Percentiles rank a stretch among this genome's conserved stretches.
Evolutionary conservation across 129 eudicot species (phyloP).

Genomic region (Rutidosis leptorrhynchoides): DNA sequence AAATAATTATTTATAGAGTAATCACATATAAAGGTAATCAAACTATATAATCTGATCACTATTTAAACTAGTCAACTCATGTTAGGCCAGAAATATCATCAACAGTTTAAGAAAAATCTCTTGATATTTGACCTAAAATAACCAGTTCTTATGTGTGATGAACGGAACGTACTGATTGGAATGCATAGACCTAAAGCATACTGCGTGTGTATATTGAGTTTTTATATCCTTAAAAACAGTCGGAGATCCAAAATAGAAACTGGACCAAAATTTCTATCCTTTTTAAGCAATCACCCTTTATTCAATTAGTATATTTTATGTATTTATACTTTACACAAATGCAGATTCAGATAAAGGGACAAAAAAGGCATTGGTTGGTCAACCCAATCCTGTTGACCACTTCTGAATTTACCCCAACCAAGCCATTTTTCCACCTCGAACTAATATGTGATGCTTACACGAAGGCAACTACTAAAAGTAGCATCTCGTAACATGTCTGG

Average conservation of each 20-base stretch:
- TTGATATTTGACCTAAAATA: background rate
- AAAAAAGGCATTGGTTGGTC: background rate
- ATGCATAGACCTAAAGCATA: too few species aligned
- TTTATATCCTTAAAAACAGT: background rate
- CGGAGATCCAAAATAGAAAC: too few species aligned
- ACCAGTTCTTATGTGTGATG: background rate
- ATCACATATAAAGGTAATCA: background rate
- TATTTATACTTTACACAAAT: background rate
- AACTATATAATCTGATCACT: too few species aligned
- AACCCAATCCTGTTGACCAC: background rate
- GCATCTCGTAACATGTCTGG: conserved; percentile 78
- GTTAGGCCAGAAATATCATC: background rate
- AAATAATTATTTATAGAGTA: too few species aligned
- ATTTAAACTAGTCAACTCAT: background rate
- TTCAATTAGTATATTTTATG: background rate
- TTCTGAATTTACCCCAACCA: background rate
- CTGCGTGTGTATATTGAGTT: too few species aligned
- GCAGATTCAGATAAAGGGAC: background rate
- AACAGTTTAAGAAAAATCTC: too few species aligned
- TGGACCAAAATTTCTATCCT: background rate
- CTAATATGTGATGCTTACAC: conserved; percentile 45
- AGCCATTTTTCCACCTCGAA: background rate
- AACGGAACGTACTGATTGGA: too few species aligned
- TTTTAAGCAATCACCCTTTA: background rate
- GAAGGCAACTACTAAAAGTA: conserved; percentile 74